Conservation (phyloP, 2,329 filamentous ascomycete species). For the Cryphonectria carpinicola region DNA sequence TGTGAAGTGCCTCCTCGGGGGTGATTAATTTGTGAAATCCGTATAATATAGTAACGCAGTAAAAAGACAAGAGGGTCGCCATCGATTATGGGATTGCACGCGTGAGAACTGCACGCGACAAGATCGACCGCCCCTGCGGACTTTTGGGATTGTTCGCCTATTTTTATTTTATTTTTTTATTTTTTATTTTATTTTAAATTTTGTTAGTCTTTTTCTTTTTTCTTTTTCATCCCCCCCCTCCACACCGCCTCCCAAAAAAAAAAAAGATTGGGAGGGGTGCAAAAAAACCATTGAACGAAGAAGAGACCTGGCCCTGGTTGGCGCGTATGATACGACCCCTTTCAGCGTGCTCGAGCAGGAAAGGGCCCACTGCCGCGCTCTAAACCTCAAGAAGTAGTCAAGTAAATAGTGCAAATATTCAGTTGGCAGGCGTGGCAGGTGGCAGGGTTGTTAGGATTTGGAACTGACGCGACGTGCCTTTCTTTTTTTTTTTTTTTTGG, state of each 20-base stretch:
- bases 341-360: background rate
- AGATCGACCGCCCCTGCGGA: no score
- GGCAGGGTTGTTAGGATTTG: conserved; percentile 5
- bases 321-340: background rate
- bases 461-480: conserved; percentile 24
- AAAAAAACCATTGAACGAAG: background rate
- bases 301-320: background rate
- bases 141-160: no score
- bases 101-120: no score
- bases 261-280: background rate
- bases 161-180: no score
- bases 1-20: background rate
- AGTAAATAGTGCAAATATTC: conserved; percentile 25
- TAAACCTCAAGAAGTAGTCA: conserved; percentile 21
- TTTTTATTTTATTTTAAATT: no score
- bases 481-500: background rate
- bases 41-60: background rate
- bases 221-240: background rate
- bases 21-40: background rate
- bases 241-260: background rate
- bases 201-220: no score
- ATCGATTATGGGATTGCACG: no score
- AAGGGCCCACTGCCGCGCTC: conserved; percentile 5
- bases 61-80: no score
- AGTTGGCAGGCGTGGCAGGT: background rate